Conservation (phyloP, 1,284 basidiomycete species). For the Neolentinus lepideus region DNA sequence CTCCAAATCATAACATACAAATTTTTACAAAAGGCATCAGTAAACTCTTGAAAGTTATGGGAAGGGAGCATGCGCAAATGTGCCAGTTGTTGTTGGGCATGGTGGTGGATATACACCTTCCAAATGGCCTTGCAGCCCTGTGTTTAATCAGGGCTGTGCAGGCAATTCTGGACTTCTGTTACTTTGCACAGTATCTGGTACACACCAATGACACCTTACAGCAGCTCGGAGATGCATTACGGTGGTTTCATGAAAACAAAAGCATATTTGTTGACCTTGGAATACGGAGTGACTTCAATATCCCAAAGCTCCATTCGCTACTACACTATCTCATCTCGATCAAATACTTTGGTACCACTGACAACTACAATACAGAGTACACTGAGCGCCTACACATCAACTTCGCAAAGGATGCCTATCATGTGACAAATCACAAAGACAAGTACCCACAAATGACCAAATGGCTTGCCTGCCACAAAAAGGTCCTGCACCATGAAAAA, state of each 20-base stretch:
- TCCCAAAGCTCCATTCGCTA: conserved; percentile 22
- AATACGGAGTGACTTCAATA: conserved; percentile 17
- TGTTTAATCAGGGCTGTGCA: conserved; percentile 9
- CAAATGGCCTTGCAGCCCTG: conserved; percentile 7
- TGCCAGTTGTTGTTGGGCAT: conserved; percentile 23
- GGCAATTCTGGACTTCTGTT: conserved; percentile 10
- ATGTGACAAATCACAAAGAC: conserved; percentile 13
- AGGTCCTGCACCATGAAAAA: conserved; percentile 10
- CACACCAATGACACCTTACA: conserved; percentile 13
- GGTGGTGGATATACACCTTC: conserved; percentile 12
- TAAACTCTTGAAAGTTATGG: conserved; percentile 20
- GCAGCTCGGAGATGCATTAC: conserved; percentile 9
- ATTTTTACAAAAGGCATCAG: conserved; percentile 33
- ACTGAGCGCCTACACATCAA: conserved; percentile 21
- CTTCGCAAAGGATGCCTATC: conserved; percentile 15
- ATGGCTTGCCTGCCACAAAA: conserved; percentile 11
- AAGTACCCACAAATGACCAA: conserved; percentile 16
- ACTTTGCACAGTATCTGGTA: conserved; percentile 13
- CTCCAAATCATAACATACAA: conserved; percentile 26
- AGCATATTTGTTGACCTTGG: conserved; percentile 14
- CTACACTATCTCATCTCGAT: conserved; percentile 16
- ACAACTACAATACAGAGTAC: conserved; percentile 18
- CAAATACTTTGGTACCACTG: conserved; percentile 12
- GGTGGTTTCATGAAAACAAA: conserved; percentile 18
- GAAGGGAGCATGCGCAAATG: conserved; percentile 26